Percentiles rank a stretch among this genome's conserved stretches.
These are phyloP conservation scores for Calonectria naviculata DNA, from an alignment of 2,329 filamentous ascomycete genomes.

Conservation along the genomic window DNA sequence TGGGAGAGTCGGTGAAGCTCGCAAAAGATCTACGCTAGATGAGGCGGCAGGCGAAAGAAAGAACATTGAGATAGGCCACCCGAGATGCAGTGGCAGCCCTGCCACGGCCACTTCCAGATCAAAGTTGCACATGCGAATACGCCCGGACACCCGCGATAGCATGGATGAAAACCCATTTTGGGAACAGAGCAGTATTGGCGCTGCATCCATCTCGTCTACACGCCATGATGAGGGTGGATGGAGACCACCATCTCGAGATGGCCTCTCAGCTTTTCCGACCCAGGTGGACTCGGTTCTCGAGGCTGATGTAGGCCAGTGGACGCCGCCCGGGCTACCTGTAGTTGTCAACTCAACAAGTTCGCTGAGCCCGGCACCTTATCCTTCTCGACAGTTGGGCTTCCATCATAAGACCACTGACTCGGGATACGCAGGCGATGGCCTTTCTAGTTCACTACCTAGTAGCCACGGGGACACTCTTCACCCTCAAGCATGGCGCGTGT, in stretches of 20 bases:
- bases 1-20: not conserved
- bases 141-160: slow-evolving; percentile 9
- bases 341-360: slow-evolving; percentile 28
- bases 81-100: not conserved
- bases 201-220: slow-evolving; percentile 19
- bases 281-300: slow-evolving; percentile 29
- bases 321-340: slow-evolving; percentile 23
- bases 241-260: slow-evolving; percentile 18
- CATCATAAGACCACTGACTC: slow-evolving; percentile 23
- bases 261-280: not conserved
- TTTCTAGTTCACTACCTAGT: slow-evolving; percentile 27
- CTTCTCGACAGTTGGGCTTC: not conserved
- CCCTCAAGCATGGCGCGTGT: slow-evolving; percentile 25
- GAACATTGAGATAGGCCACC: not conserved
- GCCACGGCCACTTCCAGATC: not conserved
- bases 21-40: not conserved
- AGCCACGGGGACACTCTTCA: slow-evolving; percentile 29
- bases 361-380: slow-evolving; percentile 6
- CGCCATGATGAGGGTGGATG: slow-evolving; percentile 26
- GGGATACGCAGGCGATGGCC: slow-evolving; percentile 20
- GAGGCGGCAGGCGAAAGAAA: not conserved
- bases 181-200: slow-evolving; percentile 21
- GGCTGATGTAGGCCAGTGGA: slow-evolving; percentile 27
- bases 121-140: not conserved
- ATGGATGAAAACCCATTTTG: slow-evolving; percentile 31